These are phyloP conservation scores for Pythium monospermum DNA, from an alignment of 352 stramenopile species.

Conservation along the genomic window DNA sequence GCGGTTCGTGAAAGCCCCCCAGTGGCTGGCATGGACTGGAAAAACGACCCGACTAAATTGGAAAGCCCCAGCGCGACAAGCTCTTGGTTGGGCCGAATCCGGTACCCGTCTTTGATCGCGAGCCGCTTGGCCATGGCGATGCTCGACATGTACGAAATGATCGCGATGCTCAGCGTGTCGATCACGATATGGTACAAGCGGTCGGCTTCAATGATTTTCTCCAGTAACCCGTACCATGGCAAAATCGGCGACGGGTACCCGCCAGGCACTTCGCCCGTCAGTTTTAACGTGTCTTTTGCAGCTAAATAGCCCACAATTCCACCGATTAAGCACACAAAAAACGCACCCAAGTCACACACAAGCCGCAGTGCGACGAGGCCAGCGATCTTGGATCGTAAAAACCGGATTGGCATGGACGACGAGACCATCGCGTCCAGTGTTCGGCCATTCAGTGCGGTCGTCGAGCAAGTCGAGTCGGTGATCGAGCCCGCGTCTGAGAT, in stretches of 20 bases:
- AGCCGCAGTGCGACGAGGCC: slow-evolving; percentile 37
- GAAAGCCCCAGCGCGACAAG: slow-evolving; percentile 82
- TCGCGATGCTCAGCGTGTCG: slow-evolving; percentile 64
- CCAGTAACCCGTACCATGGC: slow-evolving; percentile 48
- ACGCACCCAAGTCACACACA: slow-evolving; percentile 51
- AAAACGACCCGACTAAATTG: slow-evolving; percentile 85
- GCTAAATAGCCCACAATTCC: slow-evolving; percentile 49
- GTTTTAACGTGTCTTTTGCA: slow-evolving; percentile 43
- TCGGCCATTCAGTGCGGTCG: slow-evolving; percentile 39
- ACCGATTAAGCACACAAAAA: slow-evolving; percentile 66
- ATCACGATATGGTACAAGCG: slow-evolving; percentile 55
- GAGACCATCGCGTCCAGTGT: slow-evolving; percentile 24
- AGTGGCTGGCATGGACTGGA: slow-evolving; percentile 80
- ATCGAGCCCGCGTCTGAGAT: slow-evolving; percentile 22
- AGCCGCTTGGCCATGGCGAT: slow-evolving; percentile 87
- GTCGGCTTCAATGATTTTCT: slow-evolving; percentile 39
- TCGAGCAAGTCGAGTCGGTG: slow-evolving; percentile 46
- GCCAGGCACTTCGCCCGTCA: slow-evolving; percentile 63
- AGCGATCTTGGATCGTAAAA: slow-evolving; percentile 40
- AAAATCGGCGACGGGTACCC: slow-evolving; percentile 54
- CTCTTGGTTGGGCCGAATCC: slow-evolving; percentile 73
- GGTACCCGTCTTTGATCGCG: slow-evolving; percentile 70
- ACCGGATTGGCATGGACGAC: slow-evolving; percentile 33
- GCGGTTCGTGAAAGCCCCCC: slow-evolving; percentile 88
- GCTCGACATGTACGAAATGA: slow-evolving; percentile 90